Percentiles rank a stretch among this genome's conserved stretches.
phyloP scores from a whole-genome alignment of 805 yeast genomes.

The Metschnikowia kofuensis region DNA sequence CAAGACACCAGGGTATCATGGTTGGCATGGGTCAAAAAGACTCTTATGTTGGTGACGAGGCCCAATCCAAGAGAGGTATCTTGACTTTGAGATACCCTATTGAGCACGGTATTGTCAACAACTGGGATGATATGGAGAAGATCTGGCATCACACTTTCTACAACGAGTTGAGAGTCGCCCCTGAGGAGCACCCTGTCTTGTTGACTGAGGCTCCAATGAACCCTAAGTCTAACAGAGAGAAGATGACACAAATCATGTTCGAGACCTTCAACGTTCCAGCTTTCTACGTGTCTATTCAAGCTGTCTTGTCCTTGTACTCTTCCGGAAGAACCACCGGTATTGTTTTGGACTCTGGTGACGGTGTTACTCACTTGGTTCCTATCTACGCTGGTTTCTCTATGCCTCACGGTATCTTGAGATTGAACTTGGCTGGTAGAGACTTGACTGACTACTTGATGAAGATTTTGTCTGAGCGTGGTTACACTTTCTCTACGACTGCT shows the following conservation, averaged over 20 bases:
- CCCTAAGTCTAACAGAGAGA: slow-evolving; percentile 99
- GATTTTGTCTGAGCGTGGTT: slow-evolving; percentile 98
- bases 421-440: slow-evolving; percentile 99
- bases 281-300: slow-evolving; percentile 97
- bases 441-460: slow-evolving; percentile 98
- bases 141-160: slow-evolving; percentile 99
- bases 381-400: slow-evolving; percentile 99
- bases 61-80: slow-evolving; percentile 99
- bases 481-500: slow-evolving; percentile 97
- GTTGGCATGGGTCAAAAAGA: slow-evolving; percentile 99
- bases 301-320: slow-evolving; percentile 95
- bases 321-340: slow-evolving; percentile 99
- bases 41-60: slow-evolving; percentile 99
- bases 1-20: slow-evolving; percentile 99
- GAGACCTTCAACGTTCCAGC: slow-evolving; percentile 99
- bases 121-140: slow-evolving; percentile 99
- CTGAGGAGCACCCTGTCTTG: slow-evolving; percentile 99
- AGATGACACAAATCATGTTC: slow-evolving; percentile 99
- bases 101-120: slow-evolving; percentile 99
- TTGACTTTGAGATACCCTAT: slow-evolving; percentile 97
- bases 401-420: slow-evolving; percentile 98
- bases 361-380: slow-evolving; percentile 99
- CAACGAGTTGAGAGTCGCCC: slow-evolving; percentile 99
- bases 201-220: slow-evolving; percentile 99
- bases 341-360: slow-evolving; percentile 99